phyloP scores from a whole-genome alignment of 2,329 filamentous ascomycete species.

The Alternaria hordeiaustralica region DNA sequence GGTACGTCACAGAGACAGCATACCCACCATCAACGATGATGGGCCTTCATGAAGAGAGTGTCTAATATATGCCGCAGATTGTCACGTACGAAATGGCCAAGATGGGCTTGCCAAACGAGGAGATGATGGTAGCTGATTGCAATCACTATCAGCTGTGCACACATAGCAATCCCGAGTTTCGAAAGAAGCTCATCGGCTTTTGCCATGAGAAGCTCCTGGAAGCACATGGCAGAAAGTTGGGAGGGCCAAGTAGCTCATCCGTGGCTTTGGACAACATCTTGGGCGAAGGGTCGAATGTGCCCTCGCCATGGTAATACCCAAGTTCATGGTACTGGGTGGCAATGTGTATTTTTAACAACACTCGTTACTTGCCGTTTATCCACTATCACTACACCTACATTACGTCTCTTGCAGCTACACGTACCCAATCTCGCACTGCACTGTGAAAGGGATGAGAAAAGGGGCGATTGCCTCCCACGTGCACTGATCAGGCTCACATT shows the following conservation, averaged over 20 bases:
- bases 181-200: neutral
- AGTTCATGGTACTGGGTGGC: no score
- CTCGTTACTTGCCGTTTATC: no score
- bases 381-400: no score
- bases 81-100: neutral
- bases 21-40: no score
- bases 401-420: neutral
- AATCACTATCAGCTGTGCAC: neutral
- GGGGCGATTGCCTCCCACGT: neutral
- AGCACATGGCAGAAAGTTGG: neutral
- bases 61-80: neutral
- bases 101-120: neutral
- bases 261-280: rapidly evolving
- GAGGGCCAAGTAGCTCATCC: no score
- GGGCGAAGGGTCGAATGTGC: neutral
- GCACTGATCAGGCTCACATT: neutral
- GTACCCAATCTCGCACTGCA: neutral
- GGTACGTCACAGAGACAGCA: no score
- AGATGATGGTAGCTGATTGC: neutral
- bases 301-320: neutral
- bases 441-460: neutral
- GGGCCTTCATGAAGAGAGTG: no score
- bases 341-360: no score
- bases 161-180: neutral
- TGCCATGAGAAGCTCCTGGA: neutral